Conservation (phyloP, 768 basidiomycete species). For the Sarcodon sp. region DNA sequence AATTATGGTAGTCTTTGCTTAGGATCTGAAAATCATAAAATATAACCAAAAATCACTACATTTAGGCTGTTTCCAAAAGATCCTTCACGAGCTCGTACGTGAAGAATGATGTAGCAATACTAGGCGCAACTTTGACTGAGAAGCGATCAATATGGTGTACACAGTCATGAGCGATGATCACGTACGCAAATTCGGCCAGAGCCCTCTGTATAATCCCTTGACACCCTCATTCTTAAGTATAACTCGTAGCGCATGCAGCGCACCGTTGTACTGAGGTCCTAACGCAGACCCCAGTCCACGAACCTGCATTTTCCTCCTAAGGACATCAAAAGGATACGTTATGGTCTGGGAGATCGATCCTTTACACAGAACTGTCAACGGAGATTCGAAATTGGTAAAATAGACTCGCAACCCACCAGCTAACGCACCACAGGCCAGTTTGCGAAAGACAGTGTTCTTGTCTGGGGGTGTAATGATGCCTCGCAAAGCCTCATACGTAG, state of each 20-base stretch:
- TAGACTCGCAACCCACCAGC: conserved; percentile 39
- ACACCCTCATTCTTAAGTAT: conserved; percentile 69
- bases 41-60: conserved; percentile 14
- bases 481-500: conserved; percentile 79
- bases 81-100: conserved; percentile 63
- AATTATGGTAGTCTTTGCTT: no score
- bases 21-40: no score
- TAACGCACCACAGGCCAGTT: conserved; percentile 76
- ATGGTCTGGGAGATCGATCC: conserved; percentile 90
- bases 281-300: conserved; percentile 55
- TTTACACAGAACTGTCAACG: conserved; percentile 12
- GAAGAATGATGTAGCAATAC: conserved; percentile 80
- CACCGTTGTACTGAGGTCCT: conserved; percentile 64
- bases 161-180: conserved; percentile 9
- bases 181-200: conserved; percentile 85
- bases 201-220: conserved; percentile 66
- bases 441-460: conserved; percentile 51
- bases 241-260: conserved; percentile 59
- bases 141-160: neutral
- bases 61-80: conserved; percentile 27
- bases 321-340: conserved; percentile 92
- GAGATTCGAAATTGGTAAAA: neutral
- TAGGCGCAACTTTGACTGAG: conserved; percentile 82
- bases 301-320: conserved; percentile 94
- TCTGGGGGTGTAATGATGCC: conserved; percentile 74